Evolutionary conservation across 1,284 basidiomycete genomes (phyloP).

Genomic region (Leucoagaricus sp.): DNA sequence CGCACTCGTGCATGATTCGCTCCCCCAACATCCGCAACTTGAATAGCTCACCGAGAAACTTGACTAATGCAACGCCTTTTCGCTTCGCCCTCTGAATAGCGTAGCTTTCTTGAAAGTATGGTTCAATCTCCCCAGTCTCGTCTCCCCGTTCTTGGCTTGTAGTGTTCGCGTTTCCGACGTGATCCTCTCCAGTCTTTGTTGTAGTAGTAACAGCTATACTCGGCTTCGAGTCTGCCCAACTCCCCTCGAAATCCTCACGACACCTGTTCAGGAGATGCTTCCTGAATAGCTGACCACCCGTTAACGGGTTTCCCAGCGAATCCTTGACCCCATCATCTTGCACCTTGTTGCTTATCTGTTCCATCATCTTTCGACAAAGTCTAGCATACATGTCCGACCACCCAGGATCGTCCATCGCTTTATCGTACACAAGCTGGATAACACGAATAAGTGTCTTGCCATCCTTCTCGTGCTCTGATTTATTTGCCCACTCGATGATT

Average conservation of each 20-base stretch:
- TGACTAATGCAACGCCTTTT: constrained; percentile 94
- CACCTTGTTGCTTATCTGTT: constrained; percentile 82
- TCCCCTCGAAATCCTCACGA: constrained; percentile 94
- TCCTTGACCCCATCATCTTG: constrained; percentile 86
- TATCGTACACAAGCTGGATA: constrained; percentile 95
- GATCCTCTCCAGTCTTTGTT: constrained; percentile 59
- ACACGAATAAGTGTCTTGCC: constrained; percentile 94
- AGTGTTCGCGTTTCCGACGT: constrained; percentile 71
- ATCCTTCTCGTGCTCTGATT: constrained; percentile 89
- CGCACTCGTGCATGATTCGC: constrained; percentile 95
- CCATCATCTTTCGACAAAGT: constrained; percentile 93
- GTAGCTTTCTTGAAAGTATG: too few relatives aligned
- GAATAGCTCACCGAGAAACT: constrained; percentile 98
- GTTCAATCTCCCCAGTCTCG: constrained; percentile 68
- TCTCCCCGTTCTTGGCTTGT: constrained; percentile 47
- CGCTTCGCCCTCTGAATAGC: constrained; percentile 95
- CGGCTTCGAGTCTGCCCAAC: constrained; percentile 79
- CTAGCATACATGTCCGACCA: constrained; percentile 98
- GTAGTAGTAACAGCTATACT: constrained; percentile 60
- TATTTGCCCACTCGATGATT: constrained; percentile 96
- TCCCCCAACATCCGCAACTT: constrained; percentile 95
- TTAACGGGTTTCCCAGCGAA: constrained; percentile 79
- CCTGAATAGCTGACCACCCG: constrained; percentile 90
- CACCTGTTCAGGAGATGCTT: constrained; percentile 92
- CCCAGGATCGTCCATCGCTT: constrained; percentile 92